Evolutionary conservation across 2,329 filamentous ascomycete genomes (phyloP), one percentile per base, ranked within the genome.

Genomic region (Aspergillus sp.): DNA sequence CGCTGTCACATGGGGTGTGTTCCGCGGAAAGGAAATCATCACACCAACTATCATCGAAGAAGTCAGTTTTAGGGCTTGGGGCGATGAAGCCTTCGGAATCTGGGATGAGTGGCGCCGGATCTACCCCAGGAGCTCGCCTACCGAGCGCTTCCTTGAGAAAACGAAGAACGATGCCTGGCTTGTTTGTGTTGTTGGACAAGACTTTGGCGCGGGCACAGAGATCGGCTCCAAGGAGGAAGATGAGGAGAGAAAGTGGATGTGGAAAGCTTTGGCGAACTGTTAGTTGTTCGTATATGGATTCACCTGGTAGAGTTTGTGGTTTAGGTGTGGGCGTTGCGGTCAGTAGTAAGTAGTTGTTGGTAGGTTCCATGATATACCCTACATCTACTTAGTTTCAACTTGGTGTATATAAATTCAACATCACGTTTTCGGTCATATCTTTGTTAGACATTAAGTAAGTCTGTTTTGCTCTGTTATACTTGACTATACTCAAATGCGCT

Each of bases 31-130:
- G 77, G 93, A 98, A 75, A 98, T 98, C 70, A 85, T 96, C 57
- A 96, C 93, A 21, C 93, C 93, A 3, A 98, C 93, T 2, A 98
- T 98, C 70, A 96, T 98, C 68, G 93, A 98, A 73, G 90, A 93
- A 66, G 91, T 96, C 52, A 95, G 90, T 72, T 98, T 98, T 82
- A 84, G 87, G 61, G 91, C 93, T 7, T 99, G 95, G 95, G 85
- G 87, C 57, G 95, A 98, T 71, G 95, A 99, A 80, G 93, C 95
- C 1, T 99, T 95, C 78, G 89, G 89, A 33, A 96, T 98, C 69
- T 98, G 93, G 90, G 84, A 82, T 43, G 95, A 98, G 79, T 99
- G 95, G 95, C 87, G 90, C 60, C 84, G 90, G 64, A 89, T 97
- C 47, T 98, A 96, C 74, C 86, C 86, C n/a, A 83, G 87, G 48